Conservation (phyloP, 1,284 basidiomycete species). For the Chondrostereum purpureum region DNA sequence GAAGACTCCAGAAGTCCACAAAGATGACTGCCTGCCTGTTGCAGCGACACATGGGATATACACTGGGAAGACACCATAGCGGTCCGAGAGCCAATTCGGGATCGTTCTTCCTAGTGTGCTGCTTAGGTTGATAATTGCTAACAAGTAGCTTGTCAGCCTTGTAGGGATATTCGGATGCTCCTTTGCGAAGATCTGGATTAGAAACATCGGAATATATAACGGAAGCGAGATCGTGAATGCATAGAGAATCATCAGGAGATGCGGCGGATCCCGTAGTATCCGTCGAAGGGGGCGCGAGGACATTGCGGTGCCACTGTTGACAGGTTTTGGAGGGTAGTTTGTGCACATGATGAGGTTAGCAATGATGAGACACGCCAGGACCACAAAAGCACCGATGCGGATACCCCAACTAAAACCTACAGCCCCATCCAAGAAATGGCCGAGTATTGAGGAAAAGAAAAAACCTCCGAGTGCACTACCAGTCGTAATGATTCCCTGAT, state of each 20-base stretch:
- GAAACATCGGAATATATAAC: conserved; percentile 5
- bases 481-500: conserved; percentile 7
- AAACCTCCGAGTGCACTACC: conserved; percentile 6
- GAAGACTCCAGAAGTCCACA: not conserved
- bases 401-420: conserved; percentile 6
- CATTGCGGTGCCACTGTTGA: not conserved
- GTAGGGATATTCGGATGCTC: not conserved
- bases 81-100: conserved; percentile 7
- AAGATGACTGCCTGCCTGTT: not conserved
- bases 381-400: conserved; percentile 8
- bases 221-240: conserved; percentile 4
- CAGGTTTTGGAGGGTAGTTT: not conserved
- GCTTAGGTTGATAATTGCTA: conserved; percentile 6
- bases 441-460: conserved; percentile 7
- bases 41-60: conserved; percentile 1
- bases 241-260: conserved; percentile 2
- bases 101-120: conserved; percentile 5
- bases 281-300: not conserved
- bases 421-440: conserved; percentile 3
- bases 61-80: not conserved
- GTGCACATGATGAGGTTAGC: conserved; percentile 7
- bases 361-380: conserved; percentile 1
- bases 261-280: not conserved
- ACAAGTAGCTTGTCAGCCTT: conserved; percentile 1
- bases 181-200: conserved; percentile 3